Evolutionary conservation across 441 rosid genomes (phyloP), one percentile per base, ranked within the genome.

Genomic region (Erodium chrysanthum): DNA sequence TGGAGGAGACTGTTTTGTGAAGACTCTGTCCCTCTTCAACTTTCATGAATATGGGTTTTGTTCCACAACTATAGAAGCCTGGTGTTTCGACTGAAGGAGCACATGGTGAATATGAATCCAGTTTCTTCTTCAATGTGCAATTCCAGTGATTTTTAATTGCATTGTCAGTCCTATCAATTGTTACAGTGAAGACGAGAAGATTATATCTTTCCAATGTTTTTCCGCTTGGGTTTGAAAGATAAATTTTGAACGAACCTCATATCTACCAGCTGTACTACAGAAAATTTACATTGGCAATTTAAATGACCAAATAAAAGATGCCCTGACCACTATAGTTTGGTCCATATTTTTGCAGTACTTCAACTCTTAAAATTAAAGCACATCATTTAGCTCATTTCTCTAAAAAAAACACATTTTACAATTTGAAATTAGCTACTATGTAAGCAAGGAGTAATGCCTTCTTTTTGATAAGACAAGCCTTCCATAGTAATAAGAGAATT

Each of bases 111-210:
- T 67, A n/a, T 50, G 73, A 52, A 21, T 29, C 71, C 63, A 48
- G 33, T 17, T 63, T 73, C 68, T 64, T 68, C 69, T 65, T 68
- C 69, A 69, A 22, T 0, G 61, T 54, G 46, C 69, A 64, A 31
- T 73, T 73, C 76, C 73, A 73, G 50, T 69, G 76, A 66, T 73
- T 73, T 54, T 73, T 73, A 40, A 73, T 73, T 27, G 76, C 68
- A 73, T 68, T 73, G 69, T 64, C 69, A 35, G 76, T 37, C 66
- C 76, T 73, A 66, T 33, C 48, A 68, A 60, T 74, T 29, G 20
- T 8, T 65, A 46, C 15, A 74, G 7, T 56, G 69, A 40, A 54
- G 23, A 68, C 5, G n/a, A 31, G 5, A 5, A 29, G 29, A 31
- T 21, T 56, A 21, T 2, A 20, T 23, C 62, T 21, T 56, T 56